phyloP scores from a whole-genome alignment of 257 asterid species.

The Misopates orontium region DNA sequence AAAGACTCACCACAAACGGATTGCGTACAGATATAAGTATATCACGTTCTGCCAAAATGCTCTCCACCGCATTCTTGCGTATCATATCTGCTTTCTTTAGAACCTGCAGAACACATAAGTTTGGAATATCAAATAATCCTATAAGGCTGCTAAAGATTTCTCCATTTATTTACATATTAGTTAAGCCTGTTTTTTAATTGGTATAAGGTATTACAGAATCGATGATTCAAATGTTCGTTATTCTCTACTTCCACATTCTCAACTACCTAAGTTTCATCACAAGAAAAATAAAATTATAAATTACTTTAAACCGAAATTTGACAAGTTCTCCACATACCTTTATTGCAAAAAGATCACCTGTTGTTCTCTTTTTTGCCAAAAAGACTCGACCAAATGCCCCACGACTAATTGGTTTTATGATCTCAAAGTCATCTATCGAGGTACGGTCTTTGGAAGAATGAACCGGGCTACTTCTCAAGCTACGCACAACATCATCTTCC shows the following conservation, averaged over 20 bases:
- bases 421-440: conserved; percentile 97
- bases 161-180: too few relatives aligned
- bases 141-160: background rate
- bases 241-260: too few relatives aligned
- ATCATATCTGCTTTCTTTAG: conserved; percentile 98
- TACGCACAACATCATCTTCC: conserved; percentile 95
- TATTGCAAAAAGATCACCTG: conserved; percentile 95
- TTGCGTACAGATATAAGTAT: conserved; percentile 96
- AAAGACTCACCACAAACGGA: conserved; percentile 96
- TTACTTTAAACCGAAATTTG: conserved; percentile 14
- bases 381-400: conserved; percentile 99
- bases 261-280: too few relatives aligned
- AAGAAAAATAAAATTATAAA: background rate
- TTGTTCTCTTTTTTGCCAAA: conserved; percentile 91
- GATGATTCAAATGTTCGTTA: too few relatives aligned
- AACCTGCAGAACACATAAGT: conserved; percentile 54
- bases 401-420: conserved; percentile 96
- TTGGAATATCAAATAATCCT: conserved; percentile 6
- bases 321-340: conserved; percentile 55
- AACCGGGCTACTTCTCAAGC: conserved; percentile 92
- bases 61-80: conserved; percentile 98
- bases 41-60: conserved; percentile 98
- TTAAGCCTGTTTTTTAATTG: too few relatives aligned
- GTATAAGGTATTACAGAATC: too few relatives aligned
- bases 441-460: conserved; percentile 93